Evolutionary conservation across 306 rosid species (phyloP).

Genomic region (Citrullus colocynthis): DNA sequence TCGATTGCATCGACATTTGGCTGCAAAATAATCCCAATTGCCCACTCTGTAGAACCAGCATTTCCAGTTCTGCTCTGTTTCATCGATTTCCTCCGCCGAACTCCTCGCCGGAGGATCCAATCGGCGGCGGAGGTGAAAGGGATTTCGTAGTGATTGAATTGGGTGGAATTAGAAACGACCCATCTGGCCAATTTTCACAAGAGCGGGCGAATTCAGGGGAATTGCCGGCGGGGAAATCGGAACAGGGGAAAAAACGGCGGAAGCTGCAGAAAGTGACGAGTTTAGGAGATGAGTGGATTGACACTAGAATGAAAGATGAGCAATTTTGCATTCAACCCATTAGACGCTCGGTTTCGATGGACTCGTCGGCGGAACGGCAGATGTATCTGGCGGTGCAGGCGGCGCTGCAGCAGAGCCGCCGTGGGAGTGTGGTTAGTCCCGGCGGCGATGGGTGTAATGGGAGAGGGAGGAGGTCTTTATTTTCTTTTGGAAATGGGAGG

Average conservation of each 20-base stretch:
- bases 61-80: constrained; percentile 26
- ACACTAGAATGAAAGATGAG: constrained; percentile 65
- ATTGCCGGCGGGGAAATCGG: constrained; percentile 13
- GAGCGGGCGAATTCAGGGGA: constrained; percentile 25
- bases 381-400: constrained; percentile 32
- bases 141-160: constrained; percentile 78
- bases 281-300: constrained; percentile 89
- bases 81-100: constrained; percentile 31
- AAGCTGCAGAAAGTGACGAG: constrained; percentile 55
- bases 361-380: constrained; percentile 65
- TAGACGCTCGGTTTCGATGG: constrained; percentile 89
- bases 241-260: constrained; percentile 27
- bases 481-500: constrained; percentile 69
- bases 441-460: constrained; percentile 43
- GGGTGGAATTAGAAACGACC: constrained; percentile 15
- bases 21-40: constrained; percentile 85
- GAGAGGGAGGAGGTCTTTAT: constrained; percentile 59
- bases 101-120: constrained; percentile 27
- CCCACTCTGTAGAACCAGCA: constrained; percentile 79
- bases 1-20: constrained; percentile 95
- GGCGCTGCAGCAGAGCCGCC: constrained; percentile 36
- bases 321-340: constrained; percentile 65
- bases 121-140: constrained; percentile 23
- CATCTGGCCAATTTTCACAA: constrained; percentile 11
- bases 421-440: constrained; percentile 28